These are phyloP conservation scores for Fagopyrum esculentum DNA, from an alignment of 148 eudicot genomes.

Conservation along the genomic window DNA sequence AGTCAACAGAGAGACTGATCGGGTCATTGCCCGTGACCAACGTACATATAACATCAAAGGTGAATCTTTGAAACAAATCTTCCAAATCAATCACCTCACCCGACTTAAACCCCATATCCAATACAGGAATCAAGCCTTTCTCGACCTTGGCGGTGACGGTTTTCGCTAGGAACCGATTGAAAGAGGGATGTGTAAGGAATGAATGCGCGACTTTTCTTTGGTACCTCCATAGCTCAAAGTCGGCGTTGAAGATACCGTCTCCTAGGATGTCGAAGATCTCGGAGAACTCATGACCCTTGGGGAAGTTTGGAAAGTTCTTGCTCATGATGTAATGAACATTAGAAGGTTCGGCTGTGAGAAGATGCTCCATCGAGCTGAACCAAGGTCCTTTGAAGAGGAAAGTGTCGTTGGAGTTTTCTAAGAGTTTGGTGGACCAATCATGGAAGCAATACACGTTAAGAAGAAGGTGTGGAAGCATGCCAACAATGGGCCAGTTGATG, in stretches of 20 bases:
- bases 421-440: not conserved
- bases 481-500: too few relatives aligned
- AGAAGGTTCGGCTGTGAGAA: too few relatives aligned
- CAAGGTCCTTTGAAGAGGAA: not conserved
- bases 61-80: constrained; percentile 22
- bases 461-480: too few relatives aligned
- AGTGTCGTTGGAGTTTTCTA: not conserved
- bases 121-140: constrained; percentile 23
- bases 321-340: too few relatives aligned
- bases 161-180: constrained; percentile 16
- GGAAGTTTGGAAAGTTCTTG: constrained; percentile 19
- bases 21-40: constrained; percentile 38
- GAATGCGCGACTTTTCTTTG: constrained; percentile 21
- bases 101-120: constrained; percentile 12
- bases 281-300: constrained; percentile 27
- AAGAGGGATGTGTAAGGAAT: not conserved
- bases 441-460: not conserved
- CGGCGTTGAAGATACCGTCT: constrained; percentile 37
- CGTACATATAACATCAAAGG: constrained; percentile 15
- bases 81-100: constrained; percentile 28
- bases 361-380: too few relatives aligned
- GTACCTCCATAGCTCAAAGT: constrained; percentile 24
- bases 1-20: constrained; percentile 18
- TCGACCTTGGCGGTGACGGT: constrained; percentile 19
- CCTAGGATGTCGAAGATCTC: constrained; percentile 33